Percentiles rank a stretch among this genome's conserved stretches.
Conservation (phyloP, 495 filamentous ascomycete genomes). For the Pyronema omphalodes region DNA sequence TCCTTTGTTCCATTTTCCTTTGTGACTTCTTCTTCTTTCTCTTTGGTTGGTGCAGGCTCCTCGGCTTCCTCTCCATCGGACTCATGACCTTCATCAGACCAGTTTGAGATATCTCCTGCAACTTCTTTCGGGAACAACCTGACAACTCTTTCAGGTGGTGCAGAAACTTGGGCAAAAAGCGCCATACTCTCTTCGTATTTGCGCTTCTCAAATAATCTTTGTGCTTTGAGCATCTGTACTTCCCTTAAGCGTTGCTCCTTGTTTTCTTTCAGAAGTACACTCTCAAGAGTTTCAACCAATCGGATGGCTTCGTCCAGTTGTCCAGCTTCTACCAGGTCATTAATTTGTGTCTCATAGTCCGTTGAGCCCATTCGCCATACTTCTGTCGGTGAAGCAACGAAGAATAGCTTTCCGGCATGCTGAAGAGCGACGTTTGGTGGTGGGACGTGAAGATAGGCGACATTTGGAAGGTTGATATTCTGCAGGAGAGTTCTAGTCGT, state of each 20-base stretch:
- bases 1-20: slow-evolving; percentile 3
- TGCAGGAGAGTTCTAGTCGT: slow-evolving; percentile 77
- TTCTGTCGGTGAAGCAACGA: slow-evolving; percentile 68
- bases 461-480: slow-evolving; percentile 59
- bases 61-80: slow-evolving; percentile 25
- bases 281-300: slow-evolving; percentile 71
- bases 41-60: slow-evolving; percentile 16
- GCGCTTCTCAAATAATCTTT: slow-evolving; percentile 57
- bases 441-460: slow-evolving; percentile 73
- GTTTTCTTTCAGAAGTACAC: slow-evolving; percentile 59
- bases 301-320: slow-evolving; percentile 86
- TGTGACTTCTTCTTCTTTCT: slow-evolving; percentile 8
- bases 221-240: slow-evolving; percentile 78
- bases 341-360: slow-evolving; percentile 81
- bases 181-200: slow-evolving; percentile 83
- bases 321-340: slow-evolving; percentile 56
- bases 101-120: slow-evolving; percentile 55
- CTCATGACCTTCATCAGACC: slow-evolving; percentile 32
- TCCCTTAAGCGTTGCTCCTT: slow-evolving; percentile 64
- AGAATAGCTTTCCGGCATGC: slow-evolving; percentile 85
- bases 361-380: slow-evolving; percentile 95
- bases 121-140: slow-evolving; percentile 66
- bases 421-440: slow-evolving; percentile 81
- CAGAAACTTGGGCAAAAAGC: slow-evolving; percentile 66
- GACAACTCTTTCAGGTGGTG: slow-evolving; percentile 78